phyloP scores from a whole-genome alignment of 116 monocot genomes.

The Trichopus zeylanicus region DNA sequence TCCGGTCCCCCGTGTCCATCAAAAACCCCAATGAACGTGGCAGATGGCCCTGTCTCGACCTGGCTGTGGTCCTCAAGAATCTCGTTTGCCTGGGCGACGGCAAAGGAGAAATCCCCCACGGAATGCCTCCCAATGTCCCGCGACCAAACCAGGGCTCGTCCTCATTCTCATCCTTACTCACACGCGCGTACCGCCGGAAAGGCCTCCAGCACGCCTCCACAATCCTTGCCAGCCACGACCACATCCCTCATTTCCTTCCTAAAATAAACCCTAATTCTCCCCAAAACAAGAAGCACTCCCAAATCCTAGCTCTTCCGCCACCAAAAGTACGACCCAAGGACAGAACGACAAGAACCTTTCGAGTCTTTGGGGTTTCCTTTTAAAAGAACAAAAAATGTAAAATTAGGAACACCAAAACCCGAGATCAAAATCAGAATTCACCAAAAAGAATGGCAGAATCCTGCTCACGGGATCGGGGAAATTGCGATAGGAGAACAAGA shows the following conservation, averaged over 20 bases:
- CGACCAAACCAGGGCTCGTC: conserved; percentile 39
- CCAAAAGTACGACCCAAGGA: no score
- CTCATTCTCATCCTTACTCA: conserved; percentile 61
- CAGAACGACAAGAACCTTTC: no score
- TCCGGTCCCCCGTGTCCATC: conserved; percentile 84
- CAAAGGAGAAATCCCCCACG: conserved; percentile 45
- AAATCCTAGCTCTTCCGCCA: no score
- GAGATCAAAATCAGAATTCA: no score
- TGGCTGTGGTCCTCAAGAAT: conserved; percentile 54
- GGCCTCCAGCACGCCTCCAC: conserved; percentile 60
- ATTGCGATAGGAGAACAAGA: no score
- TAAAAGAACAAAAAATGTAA: no score
- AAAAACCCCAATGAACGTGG: conserved; percentile 72
- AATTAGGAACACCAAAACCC: no score
- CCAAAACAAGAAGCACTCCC: no score
- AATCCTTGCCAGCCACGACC: conserved; percentile 55
- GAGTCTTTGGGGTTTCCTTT: no score
- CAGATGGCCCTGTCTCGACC: conserved; percentile 37
- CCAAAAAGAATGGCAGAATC: no score
- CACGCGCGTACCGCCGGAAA: conserved; percentile 62
- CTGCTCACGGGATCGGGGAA: no score
- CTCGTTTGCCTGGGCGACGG: conserved; percentile 51
- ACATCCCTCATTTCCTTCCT: conserved; percentile 84
- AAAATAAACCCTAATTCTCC: no score
- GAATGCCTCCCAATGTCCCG: conserved; percentile 35